Evolutionary conservation across 1,284 basidiomycete species (phyloP), one percentile per base, ranked within the genome.

Genomic region (Fomes fomentarius): DNA sequence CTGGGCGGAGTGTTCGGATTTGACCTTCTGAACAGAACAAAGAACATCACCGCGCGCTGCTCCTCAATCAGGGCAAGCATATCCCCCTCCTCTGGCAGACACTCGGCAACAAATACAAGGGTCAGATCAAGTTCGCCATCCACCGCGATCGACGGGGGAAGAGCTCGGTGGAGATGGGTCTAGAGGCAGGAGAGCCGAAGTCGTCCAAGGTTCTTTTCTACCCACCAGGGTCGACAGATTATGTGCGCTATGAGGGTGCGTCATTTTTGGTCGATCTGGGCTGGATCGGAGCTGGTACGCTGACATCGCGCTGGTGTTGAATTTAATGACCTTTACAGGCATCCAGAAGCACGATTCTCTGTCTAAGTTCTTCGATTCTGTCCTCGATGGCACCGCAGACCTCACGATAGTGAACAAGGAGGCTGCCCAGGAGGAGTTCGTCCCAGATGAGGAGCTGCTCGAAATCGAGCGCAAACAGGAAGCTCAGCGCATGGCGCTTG

Each of bases 11-110:
- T 24, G 24, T 31, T 21, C 21, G 21, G 11, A 14, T 12, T 6
- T 31, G 10, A 14, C 47, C 17, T 22, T 12, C 33, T 26, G 12
- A 28, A 24, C 59, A 88, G 84, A 78, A 83, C 61, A 61, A 69
- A 25, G 73, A 78, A 34, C 72, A 83, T 56, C 81, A 84, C 10
- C 89, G 90, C 37, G 84, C 85, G 0, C 74, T 96, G 14, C 82
- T 96, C 14, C 76, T 87, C 65, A 93, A 84, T 64, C 89, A 81
- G 73, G 87, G 80, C 59, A 89, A 86, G 58, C 88, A 87, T 43
- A 83, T 93, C 4, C 93, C 93, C 1, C 75, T 95, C 26, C 74
- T 95, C 47, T 96, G 93, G 93, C 87, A 91, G 66, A 87, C 91
- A 4, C 81, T 96, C 33, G 86, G 82, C 11, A 91, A 92, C 67